A percentile compares a stretch with the other conserved stretches of the same genome.
These are phyloP conservation scores for Xylaria sp. DNA, from an alignment of 2,329 filamentous ascomycete genomes.

Conservation along the genomic window DNA sequence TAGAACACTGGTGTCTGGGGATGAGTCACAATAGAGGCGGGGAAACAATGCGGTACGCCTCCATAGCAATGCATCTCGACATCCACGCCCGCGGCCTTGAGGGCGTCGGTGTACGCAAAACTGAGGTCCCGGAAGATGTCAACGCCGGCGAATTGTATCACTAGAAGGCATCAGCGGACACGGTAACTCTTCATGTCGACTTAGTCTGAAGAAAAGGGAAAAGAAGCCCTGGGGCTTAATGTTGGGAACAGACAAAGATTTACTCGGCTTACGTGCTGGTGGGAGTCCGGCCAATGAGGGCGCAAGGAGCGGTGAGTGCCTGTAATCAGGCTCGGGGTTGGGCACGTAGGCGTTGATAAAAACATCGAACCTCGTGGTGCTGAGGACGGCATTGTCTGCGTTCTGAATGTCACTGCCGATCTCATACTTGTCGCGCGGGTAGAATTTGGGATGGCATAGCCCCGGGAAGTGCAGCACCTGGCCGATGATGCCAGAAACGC, in stretches of 20 bases:
- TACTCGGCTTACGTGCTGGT: constrained; percentile 28
- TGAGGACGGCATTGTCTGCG: constrained; percentile 33
- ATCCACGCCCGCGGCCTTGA: constrained; percentile 24
- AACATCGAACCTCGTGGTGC: constrained; percentile 18
- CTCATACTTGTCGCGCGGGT: constrained; percentile 33
- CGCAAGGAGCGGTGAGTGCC: constrained; percentile 36
- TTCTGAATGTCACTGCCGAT: constrained; percentile 36
- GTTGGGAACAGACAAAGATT: background rate
- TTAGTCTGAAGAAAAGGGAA: background rate
- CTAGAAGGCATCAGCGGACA: background rate
- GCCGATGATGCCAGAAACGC: constrained; percentile 31
- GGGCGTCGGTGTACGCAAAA: constrained; percentile 35
- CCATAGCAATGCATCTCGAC: constrained; percentile 29
- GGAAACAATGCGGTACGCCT: constrained; percentile 39
- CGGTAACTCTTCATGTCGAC: background rate
- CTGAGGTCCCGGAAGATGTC: constrained; percentile 36
- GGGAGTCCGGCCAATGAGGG: constrained; percentile 29
- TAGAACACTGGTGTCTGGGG: constrained; percentile 33
- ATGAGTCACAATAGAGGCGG: constrained; percentile 17
- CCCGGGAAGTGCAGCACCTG: constrained; percentile 37
- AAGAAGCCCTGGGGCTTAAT: background rate
- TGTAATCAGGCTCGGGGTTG: constrained; percentile 25
- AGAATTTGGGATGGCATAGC: constrained; percentile 34
- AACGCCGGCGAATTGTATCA: constrained; percentile 38
- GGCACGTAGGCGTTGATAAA: constrained; percentile 30